Conservation (phyloP, 2,329 filamentous ascomycete species). For the Paradendryphiella salina region DNA sequence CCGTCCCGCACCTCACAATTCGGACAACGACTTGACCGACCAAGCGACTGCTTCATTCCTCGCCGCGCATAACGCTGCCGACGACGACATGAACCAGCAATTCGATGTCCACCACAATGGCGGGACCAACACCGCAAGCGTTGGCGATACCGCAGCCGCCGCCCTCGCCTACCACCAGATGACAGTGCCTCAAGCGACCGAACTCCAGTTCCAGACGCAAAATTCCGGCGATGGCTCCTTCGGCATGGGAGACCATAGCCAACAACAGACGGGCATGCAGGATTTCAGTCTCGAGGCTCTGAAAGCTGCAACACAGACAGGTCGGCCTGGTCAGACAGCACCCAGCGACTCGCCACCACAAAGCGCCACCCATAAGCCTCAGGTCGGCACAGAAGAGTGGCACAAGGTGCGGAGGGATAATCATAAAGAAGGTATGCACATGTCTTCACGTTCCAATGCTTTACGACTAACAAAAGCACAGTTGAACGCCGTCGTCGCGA, state of each 20-base stretch:
- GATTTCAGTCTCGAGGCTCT: constrained; percentile 55
- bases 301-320: constrained; percentile 53
- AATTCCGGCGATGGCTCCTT: constrained; percentile 51
- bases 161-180: constrained; percentile 58
- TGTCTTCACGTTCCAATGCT: background rate
- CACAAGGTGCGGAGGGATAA: constrained; percentile 97
- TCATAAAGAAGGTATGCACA: constrained; percentile 85
- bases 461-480: constrained; percentile 46
- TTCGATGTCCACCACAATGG: constrained; percentile 58
- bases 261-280: constrained; percentile 44
- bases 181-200: constrained; percentile 60
- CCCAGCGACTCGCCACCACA: constrained; percentile 44
- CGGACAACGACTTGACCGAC: constrained; percentile 43
- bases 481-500: constrained; percentile 95
- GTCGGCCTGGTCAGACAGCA: constrained; percentile 49
- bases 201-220: constrained; percentile 56
- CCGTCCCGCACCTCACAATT: constrained; percentile 43
- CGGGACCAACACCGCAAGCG: constrained; percentile 53
- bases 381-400: constrained; percentile 97
- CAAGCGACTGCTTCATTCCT: constrained; percentile 47
- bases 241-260: constrained; percentile 50
- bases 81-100: constrained; percentile 50
- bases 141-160: constrained; percentile 64
- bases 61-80: constrained; percentile 47
- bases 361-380: constrained; percentile 64